Base-by-base conservation (phyloP, 768 basidiomycete genomes). In the Candolleomyces efflorescens region DNA sequence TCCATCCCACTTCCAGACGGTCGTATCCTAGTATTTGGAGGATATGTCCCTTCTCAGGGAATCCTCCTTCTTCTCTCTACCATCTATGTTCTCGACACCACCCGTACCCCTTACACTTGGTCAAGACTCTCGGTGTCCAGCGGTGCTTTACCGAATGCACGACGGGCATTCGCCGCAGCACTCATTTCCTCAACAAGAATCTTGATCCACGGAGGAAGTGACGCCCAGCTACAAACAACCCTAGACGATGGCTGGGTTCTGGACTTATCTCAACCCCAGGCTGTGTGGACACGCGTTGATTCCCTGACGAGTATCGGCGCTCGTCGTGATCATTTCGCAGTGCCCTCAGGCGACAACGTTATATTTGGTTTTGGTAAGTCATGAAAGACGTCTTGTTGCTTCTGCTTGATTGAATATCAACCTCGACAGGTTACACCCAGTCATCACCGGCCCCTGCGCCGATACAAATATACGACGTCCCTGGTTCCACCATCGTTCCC, bases 191-290 rank as follows among this genome's bases (percentile, higher is more conserved):
- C 76, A 38, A 80, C 79, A 37, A 80, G 78, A 48, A 73, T 92
- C 20, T 70, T 94, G 56, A 83, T 95, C 15, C 89, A 92, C 20
- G 94, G 94, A 4, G 94, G 94, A 5, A 79, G 82, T 26, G 84
- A 90, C 64, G 81, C 78, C 3, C 65, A 58, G 38, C 72, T 85
- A 43, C 79, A 85, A 64, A 75, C 64, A 3, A 80, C 78, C n/a
- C 80, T 77, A 56, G 74, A 68, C 38, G 87, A 88, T 69, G 94
- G 92, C 15, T 89, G 84, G 85, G 77, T 87, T 54, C 79, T 88
- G 37, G 83, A 87, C 65, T 81, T 82, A 2, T 73, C 73, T 10
- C 73, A 76, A 64, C 76, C 65, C 55, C 82, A 85, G 3, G 82
- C 85, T 76, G 72, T 73, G 1, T 92, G 90, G 91, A 77, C 73